phyloP scores from a whole-genome alignment of 768 basidiomycete species.

The Rhizopogon rudus region DNA sequence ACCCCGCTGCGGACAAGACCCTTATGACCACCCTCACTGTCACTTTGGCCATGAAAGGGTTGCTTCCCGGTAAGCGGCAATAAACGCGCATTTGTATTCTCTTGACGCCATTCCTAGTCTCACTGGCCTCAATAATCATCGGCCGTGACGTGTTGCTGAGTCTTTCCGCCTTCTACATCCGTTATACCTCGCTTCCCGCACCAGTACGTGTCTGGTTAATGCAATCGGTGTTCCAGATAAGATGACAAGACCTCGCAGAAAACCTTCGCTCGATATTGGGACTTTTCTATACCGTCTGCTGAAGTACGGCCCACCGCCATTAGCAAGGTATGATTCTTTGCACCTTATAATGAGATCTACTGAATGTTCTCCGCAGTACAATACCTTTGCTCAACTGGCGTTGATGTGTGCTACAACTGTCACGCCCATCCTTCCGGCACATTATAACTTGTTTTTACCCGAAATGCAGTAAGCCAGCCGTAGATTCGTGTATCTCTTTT shows the following conservation, averaged over 20 bases:
- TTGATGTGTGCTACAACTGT: conserved; percentile 90
- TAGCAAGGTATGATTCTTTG: conserved; percentile 61
- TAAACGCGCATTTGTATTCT: not conserved
- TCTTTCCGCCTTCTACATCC: conserved; percentile 88
- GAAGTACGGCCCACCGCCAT: conserved; percentile 93
- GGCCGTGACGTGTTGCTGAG: conserved; percentile 86
- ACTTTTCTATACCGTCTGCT: conserved; percentile 91
- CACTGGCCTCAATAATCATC: conserved; percentile 79
- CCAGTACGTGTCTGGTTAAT: conserved; percentile 47
- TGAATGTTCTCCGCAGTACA: conserved; percentile 48
- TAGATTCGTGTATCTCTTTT: not conserved
- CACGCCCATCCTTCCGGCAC: conserved; percentile 66
- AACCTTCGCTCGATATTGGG: conserved; percentile 93
- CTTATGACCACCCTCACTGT: conserved; percentile 92
- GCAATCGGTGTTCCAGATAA: conserved; percentile 2
- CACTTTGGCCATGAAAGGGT: conserved; percentile 75
- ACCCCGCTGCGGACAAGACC: conserved; percentile 95
- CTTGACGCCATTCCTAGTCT: conserved; percentile 45
- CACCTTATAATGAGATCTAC: not conserved
- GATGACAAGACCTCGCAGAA: conserved; percentile 44
- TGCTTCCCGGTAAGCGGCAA: conserved; percentile 68
- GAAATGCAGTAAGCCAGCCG: conserved; percentile 64
- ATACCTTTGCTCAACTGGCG: conserved; percentile 87
- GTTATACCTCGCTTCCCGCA: conserved; percentile 82
- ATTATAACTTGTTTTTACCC: conserved; percentile 49